Evolutionary conservation across 257 asterid species (phyloP).

Genomic region (Orobanche coerulescens): DNA sequence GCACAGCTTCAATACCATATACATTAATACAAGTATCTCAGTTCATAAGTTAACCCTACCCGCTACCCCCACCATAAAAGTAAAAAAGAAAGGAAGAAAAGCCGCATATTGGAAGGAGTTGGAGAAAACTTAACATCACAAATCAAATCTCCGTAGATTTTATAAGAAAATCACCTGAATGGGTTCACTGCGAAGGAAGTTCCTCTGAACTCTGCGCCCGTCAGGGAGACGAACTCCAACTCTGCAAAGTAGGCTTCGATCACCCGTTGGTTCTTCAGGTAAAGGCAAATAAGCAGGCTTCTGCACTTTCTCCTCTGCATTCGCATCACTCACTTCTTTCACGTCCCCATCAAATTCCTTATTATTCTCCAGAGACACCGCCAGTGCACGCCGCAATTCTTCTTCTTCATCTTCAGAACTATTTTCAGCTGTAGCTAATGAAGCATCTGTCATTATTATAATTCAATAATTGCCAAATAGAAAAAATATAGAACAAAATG

Average conservation of each 20-base stretch:
- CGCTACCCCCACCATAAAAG: too few relatives aligned
- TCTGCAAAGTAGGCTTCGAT: slow-evolving; percentile 62
- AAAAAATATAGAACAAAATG: neutral
- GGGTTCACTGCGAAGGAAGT: slow-evolving; percentile 77
- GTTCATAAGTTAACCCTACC: neutral
- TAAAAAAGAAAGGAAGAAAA: neutral
- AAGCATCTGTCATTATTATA: slow-evolving; percentile 12
- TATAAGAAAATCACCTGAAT: slow-evolving; percentile 49
- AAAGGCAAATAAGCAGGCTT: slow-evolving; percentile 63
- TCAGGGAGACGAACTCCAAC: slow-evolving; percentile 94
- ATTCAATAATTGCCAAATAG: neutral
- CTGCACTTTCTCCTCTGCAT: slow-evolving; percentile 35
- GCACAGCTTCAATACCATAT: too few relatives aligned
- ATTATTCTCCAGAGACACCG: slow-evolving; percentile 70
- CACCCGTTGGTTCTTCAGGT: slow-evolving; percentile 87
- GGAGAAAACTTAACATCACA: neutral
- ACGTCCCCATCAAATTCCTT: slow-evolving; percentile 29
- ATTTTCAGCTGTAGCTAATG: slow-evolving; percentile 40
- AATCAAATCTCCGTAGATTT: neutral
- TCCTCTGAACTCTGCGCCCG: slow-evolving; percentile 91
- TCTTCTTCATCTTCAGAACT: slow-evolving; percentile 57
- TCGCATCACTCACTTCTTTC: slow-evolving; percentile 33
- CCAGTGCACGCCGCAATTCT: slow-evolving; percentile 68
- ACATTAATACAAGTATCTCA: neutral
- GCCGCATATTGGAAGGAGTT: too few relatives aligned